These are phyloP conservation scores for Epithele typhae DNA, from an alignment of 768 basidiomycete species.

Conservation along the genomic window DNA sequence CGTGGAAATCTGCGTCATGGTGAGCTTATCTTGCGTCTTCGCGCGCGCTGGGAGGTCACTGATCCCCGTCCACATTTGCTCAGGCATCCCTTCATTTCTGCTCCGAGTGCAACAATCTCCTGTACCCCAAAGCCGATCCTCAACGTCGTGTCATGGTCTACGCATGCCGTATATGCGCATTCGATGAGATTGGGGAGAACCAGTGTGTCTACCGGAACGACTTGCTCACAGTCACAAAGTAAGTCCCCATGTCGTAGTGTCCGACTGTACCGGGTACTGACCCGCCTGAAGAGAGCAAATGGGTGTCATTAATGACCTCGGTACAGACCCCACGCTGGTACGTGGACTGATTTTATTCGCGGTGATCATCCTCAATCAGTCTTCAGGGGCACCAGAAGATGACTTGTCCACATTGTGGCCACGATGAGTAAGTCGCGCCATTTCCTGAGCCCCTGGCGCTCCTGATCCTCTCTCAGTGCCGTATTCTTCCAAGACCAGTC, in stretches of 20 bases:
- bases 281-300: conserved; percentile 71
- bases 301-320: conserved; percentile 85
- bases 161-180: conserved; percentile 85
- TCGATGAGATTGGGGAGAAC: conserved; percentile 82
- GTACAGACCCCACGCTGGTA: conserved; percentile 85
- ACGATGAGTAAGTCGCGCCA: conserved; percentile 66
- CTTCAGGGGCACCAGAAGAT: conserved; percentile 79
- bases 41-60: not conserved
- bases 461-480: conserved; percentile 46
- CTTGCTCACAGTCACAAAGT: conserved; percentile 91
- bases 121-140: conserved; percentile 90
- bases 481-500: conserved; percentile 98
- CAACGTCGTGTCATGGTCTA: conserved; percentile 84
- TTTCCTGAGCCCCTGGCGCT: not conserved
- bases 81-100: conserved; percentile 89
- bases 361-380: no score
- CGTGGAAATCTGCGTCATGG: not conserved
- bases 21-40: not conserved
- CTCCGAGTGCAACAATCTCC: conserved; percentile 90
- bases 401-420: conserved; percentile 74
- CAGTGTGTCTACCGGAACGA: conserved; percentile 93
- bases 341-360: no score
- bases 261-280: no score
- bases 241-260: no score
- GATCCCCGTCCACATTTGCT: no score